phyloP scores from a whole-genome alignment of 1,139 yeast species.

The Candida sp. region DNA sequence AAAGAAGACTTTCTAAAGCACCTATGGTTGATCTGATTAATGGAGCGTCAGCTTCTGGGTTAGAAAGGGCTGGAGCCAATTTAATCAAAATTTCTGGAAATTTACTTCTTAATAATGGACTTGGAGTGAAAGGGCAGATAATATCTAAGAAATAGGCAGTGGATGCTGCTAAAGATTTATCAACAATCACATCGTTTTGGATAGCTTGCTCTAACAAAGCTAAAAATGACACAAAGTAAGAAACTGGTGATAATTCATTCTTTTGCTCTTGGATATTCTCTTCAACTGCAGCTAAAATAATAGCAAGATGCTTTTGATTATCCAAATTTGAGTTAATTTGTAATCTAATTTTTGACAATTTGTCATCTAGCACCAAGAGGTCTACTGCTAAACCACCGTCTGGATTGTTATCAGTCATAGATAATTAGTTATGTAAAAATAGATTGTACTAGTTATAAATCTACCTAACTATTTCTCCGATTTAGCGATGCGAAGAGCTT shows the following conservation, averaged over 20 bases:
- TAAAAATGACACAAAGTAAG: slow-evolving; percentile 82
- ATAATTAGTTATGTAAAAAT: neutral
- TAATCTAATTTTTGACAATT: slow-evolving; percentile 62
- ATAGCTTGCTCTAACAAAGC: slow-evolving; percentile 79
- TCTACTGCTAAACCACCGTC: slow-evolving; percentile 40
- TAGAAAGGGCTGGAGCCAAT: slow-evolving; percentile 77
- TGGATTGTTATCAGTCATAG: slow-evolving; percentile 34
- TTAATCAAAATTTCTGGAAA: slow-evolving; percentile 76
- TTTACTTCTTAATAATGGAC: slow-evolving; percentile 62
- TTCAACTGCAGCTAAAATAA: slow-evolving; percentile 85
- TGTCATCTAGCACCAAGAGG: slow-evolving; percentile 58
- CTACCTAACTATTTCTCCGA: slow-evolving; percentile 3
- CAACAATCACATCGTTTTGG: slow-evolving; percentile 49
- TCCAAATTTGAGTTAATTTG: slow-evolving; percentile 75
- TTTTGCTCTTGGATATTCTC: slow-evolving; percentile 77
- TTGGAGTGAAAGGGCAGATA: slow-evolving; percentile 73
- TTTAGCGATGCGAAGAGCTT: slow-evolving; percentile 9
- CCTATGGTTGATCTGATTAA: slow-evolving; percentile 82
- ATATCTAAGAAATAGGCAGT: slow-evolving; percentile 82
- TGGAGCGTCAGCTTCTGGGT: slow-evolving; percentile 76
- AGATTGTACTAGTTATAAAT: too few species aligned
- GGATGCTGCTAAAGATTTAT: slow-evolving; percentile 64
- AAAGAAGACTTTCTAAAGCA: slow-evolving; percentile 71
- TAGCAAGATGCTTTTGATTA: slow-evolving; percentile 72
- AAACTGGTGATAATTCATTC: slow-evolving; percentile 57